Evolutionary conservation across 108 stramenopile species (phyloP), one percentile per base, ranked within the genome.

Genomic region (Cyclostephanos tholiformis): DNA sequence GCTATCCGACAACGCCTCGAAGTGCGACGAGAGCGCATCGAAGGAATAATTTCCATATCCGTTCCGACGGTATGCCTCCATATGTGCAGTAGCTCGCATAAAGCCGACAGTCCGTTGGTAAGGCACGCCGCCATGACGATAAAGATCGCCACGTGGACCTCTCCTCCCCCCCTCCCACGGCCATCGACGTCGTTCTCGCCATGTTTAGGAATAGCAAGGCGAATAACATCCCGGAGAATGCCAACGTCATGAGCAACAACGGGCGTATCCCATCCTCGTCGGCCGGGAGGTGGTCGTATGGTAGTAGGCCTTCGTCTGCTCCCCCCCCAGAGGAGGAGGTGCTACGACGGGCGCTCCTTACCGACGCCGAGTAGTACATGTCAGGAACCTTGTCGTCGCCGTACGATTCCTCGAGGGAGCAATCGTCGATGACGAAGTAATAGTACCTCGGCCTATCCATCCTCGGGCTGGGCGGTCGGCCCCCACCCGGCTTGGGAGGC

Each of bases 1-100:
- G 20, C 89, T 83, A 79, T 95, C 94, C 16, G 87, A 89, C 23
- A 92, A 48, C 11, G 94, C 94, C 66, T 95, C 94, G 26, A 88
- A 80, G 55, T 95, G 90, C 17, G 85, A 79, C 19, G 90, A 85
- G 22, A 91, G 20, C 39, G 88, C 88, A 72, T 95, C 94, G 11
- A 80, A 30, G 12, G 77, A 78, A 65, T 90, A 91, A 22, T 78
- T 86, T 17, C 94, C 94, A 53, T 86, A 55, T 14, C 94, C 94
- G 70, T 95, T 88, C 20, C 38, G 56, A 9, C 77, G 68, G 72
- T 88, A 95, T 8, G 80, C 49, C 27, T 69, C 55, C 30, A 88
- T n/a, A n/a, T 50, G 84, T 95, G 94, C 51, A 87, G 57, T 12
- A 95, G 66, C 75, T 95, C 94, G 67, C 79, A 87, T 16, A 90